These are phyloP conservation scores for Dendrocalamus latiflorus DNA, from an alignment of 202 grass and related monocot genomes.

Conservation along the genomic window DNA sequence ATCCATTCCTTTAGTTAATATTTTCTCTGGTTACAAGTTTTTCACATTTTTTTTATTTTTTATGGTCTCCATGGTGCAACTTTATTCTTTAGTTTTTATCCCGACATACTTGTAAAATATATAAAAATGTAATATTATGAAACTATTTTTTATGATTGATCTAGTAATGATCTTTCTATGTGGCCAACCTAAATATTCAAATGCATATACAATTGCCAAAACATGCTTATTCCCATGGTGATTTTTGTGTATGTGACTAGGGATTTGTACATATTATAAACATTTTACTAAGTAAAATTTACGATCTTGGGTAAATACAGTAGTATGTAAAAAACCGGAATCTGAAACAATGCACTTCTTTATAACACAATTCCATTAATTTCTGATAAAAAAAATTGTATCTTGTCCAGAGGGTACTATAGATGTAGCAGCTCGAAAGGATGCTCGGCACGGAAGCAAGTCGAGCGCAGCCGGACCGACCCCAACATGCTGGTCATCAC, in stretches of 20 bases:
- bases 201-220: background rate
- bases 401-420: conserved; percentile 76
- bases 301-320: background rate
- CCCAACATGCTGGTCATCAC: conserved; percentile 96
- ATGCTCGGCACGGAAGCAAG: too few species aligned
- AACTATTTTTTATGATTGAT: too few species aligned
- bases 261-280: background rate
- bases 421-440: conserved; percentile 98
- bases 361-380: background rate
- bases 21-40: too few species aligned
- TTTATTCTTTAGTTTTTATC: too few species aligned
- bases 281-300: background rate
- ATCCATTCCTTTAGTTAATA: too few species aligned
- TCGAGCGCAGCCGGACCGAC: conserved; percentile 88
- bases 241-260: background rate
- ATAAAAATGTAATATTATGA: too few species aligned
- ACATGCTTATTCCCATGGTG: background rate
- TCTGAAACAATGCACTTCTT: background rate
- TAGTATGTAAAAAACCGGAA: background rate
- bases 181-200: background rate
- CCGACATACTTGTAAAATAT: too few species aligned
- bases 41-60: too few species aligned
- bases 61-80: too few species aligned
- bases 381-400: background rate
- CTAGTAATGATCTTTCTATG: background rate